A percentile compares a stretch with the other conserved stretches of the same genome.
Evolutionary conservation across 306 rosid species (phyloP).

Genomic region (Lathyrus tuberosus): DNA sequence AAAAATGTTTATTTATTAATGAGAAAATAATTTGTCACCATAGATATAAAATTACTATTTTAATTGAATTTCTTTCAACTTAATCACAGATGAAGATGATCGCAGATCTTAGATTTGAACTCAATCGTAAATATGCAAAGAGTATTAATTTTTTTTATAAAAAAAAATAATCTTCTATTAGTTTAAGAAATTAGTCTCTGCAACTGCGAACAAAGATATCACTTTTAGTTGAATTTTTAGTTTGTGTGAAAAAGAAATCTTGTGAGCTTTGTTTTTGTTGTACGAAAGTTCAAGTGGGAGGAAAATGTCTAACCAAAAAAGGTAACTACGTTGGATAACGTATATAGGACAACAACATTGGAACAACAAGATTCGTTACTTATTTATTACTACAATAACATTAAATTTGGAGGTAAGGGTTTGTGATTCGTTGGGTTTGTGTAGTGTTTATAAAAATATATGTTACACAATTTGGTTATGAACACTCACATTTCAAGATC

Average conservation of each 20-base stretch:
- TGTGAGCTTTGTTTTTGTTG: background rate
- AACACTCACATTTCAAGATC: conserved; percentile 9
- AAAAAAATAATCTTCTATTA: too few species aligned
- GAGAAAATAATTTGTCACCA: background rate
- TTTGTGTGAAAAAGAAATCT: background rate
- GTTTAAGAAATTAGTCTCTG: too few species aligned
- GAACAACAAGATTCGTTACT: conserved; percentile 33
- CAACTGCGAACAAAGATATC: too few species aligned
- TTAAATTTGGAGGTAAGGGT: background rate
- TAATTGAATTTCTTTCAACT: too few species aligned
- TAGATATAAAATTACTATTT: too few species aligned
- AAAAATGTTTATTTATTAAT: background rate
- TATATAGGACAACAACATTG: conserved; percentile 30
- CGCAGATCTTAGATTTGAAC: too few species aligned
- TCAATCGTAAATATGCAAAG: too few species aligned
- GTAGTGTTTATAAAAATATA: background rate
- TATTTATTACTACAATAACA: background rate
- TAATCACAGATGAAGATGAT: too few species aligned
- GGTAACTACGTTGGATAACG: conserved; percentile 44
- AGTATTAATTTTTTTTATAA: too few species aligned
- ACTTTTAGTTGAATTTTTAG: too few species aligned
- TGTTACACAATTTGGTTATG: background rate
- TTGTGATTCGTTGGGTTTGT: conserved; percentile 5
- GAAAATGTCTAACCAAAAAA: conserved; percentile 55
- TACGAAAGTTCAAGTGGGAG: conserved; percentile 41